These are phyloP conservation scores for Candida sanyiensis DNA, from an alignment of 805 yeast genomes.

Conservation along the genomic window DNA sequence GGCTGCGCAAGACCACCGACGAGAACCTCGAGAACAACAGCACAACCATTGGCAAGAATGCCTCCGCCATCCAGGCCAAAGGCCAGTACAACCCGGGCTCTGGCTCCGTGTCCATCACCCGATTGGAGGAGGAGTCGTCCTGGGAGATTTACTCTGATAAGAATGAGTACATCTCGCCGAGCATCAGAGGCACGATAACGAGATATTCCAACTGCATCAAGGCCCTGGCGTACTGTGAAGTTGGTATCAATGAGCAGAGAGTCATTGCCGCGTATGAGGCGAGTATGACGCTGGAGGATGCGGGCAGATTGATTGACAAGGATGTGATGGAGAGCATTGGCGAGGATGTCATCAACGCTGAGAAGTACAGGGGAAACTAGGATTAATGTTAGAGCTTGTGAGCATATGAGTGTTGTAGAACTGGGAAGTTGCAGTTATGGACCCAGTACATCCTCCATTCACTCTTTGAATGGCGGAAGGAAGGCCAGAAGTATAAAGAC, in stretches of 20 bases:
- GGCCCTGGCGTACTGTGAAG: constrained; percentile 76
- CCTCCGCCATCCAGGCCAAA: constrained; percentile 25
- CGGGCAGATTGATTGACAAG: constrained; percentile 66
- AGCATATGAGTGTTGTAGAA: background rate
- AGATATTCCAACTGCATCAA: constrained; percentile 80
- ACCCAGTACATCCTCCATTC: no score
- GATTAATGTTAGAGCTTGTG: background rate
- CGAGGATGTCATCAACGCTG: constrained; percentile 61
- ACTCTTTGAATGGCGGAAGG: no score
- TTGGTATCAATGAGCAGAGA: constrained; percentile 81
- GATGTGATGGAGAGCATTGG: constrained; percentile 73
- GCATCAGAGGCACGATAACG: constrained; percentile 66
- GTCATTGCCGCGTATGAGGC: constrained; percentile 83
- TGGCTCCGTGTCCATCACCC: constrained; percentile 66
- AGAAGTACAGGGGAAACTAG: constrained; percentile 63
- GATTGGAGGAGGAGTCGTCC: constrained; percentile 87
- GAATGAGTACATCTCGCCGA: constrained; percentile 63
- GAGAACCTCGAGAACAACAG: constrained; percentile 26
- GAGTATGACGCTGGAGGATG: constrained; percentile 66
- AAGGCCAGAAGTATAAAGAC: no score
- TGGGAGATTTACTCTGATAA: constrained; percentile 93
- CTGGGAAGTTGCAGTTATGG: constrained; percentile 7
- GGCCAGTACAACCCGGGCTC: constrained; percentile 47
- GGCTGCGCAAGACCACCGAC: constrained; percentile 71
- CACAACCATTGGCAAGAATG: constrained; percentile 29